Percentiles rank a stretch among this genome's conserved stretches.
phyloP scores from a whole-genome alignment of 352 stramenopile species.

The Phytophthora podocarpi region DNA sequence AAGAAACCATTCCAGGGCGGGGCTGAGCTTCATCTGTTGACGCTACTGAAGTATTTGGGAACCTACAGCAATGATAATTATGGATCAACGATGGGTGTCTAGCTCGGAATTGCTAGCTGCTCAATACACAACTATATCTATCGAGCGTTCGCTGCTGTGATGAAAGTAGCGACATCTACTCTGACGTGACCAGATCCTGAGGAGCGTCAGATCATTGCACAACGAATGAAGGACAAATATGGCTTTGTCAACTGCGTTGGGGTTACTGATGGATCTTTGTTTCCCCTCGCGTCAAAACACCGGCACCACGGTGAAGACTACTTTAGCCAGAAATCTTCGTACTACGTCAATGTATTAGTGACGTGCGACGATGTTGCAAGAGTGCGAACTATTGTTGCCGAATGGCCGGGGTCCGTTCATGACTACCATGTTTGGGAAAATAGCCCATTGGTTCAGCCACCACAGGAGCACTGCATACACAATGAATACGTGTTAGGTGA shows the following conservation, averaged over 20 bases:
- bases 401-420: conserved; percentile 27
- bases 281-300: conserved; percentile 28
- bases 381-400: conserved; percentile 25
- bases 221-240: conserved; percentile 18
- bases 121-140: conserved; percentile 25
- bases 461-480: conserved; percentile 6
- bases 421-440: conserved; percentile 37
- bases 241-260: conserved; percentile 33
- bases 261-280: conserved; percentile 24
- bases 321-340: conserved; percentile 26
- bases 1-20: conserved; percentile 25
- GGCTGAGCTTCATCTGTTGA: conserved; percentile 22
- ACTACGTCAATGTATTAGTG: conserved; percentile 20
- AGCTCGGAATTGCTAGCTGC: conserved; percentile 30
- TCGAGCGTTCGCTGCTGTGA: conserved; percentile 1
- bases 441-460: conserved; percentile 4
- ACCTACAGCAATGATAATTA: conserved; percentile 32
- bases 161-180: neutral
- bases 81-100: conserved; percentile 14
- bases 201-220: conserved; percentile 13
- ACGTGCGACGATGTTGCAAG: conserved; percentile 24
- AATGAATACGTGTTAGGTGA: conserved; percentile 31
- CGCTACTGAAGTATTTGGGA: conserved; percentile 35
- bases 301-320: conserved; percentile 28
- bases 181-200: conserved; percentile 5